Evolutionary conservation across 2,329 filamentous ascomycete genomes (phyloP).

Genomic region (Truncatella angustata): DNA sequence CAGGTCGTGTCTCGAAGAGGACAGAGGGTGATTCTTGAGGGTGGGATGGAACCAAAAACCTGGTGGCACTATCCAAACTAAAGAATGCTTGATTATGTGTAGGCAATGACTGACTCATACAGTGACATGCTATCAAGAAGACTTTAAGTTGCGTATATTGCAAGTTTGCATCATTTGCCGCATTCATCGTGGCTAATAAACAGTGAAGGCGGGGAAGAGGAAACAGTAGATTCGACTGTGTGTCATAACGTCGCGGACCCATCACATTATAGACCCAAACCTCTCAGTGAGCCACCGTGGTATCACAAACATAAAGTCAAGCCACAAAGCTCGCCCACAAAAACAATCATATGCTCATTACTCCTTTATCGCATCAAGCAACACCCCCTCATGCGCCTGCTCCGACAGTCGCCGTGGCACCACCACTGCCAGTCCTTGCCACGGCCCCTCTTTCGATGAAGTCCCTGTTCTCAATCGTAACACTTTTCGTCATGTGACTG

Average conservation of each 20-base stretch:
- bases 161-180: too few relatives aligned
- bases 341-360: conserved; percentile 2
- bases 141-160: too few relatives aligned
- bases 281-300: not conserved
- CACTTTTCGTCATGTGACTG: conserved; percentile 96
- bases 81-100: too few relatives aligned
- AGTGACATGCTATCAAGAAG: too few relatives aligned
- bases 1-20: too few relatives aligned
- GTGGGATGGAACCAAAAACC: too few relatives aligned
- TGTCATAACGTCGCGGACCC: not conserved
- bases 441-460: conserved; percentile 51
- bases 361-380: too few relatives aligned
- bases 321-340: not conserved
- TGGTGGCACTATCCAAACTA: too few relatives aligned
- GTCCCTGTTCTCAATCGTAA: conserved; percentile 82
- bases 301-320: not conserved
- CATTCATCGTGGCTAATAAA: too few relatives aligned
- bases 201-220: not conserved
- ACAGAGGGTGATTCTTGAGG: too few relatives aligned
- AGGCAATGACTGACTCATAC: not conserved
- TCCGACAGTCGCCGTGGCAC: not conserved
- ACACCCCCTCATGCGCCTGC: not conserved
- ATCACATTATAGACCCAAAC: not conserved
- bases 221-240: not conserved
- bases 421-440: conserved; percentile 11